Evolutionary conservation across 345 rosid genomes (phyloP).

Genomic region (Arabidopsis suecica): DNA sequence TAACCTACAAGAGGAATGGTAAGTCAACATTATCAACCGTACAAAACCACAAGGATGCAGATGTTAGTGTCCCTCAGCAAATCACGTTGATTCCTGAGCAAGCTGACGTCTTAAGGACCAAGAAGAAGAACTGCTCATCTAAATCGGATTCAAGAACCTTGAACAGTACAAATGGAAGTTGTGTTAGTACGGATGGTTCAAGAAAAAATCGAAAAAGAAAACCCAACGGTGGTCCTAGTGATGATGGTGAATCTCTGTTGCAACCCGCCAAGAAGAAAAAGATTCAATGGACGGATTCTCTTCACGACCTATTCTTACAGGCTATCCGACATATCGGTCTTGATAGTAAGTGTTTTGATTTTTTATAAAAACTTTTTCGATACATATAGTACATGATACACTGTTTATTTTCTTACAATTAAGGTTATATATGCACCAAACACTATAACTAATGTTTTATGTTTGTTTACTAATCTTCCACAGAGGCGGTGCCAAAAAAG

Average conservation of each 20-base stretch:
- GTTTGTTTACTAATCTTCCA: constrained; percentile 17
- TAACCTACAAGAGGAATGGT: constrained; percentile 46
- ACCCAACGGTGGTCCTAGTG: constrained; percentile 10
- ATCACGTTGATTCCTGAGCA: constrained; percentile 25
- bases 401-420: background rate
- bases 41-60: constrained; percentile 13
- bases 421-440: background rate
- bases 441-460: background rate
- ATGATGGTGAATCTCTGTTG: constrained; percentile 18
- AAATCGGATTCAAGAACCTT: constrained; percentile 13
- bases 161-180: constrained; percentile 4
- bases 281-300: constrained; percentile 65
- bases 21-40: constrained; percentile 38
- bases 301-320: constrained; percentile 65
- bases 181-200: constrained; percentile 23
- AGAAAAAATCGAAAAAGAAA: constrained; percentile 29
- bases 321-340: constrained; percentile 64
- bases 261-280: constrained; percentile 54
- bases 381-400: background rate
- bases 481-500: constrained; percentile 83
- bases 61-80: constrained; percentile 32
- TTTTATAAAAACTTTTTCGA: background rate
- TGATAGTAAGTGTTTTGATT: constrained; percentile 60
- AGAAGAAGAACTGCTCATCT: constrained; percentile 32
- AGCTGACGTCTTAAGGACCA: constrained; percentile 13